A percentile compares a stretch with the other conserved stretches of the same genome.
phyloP scores from a whole-genome alignment of 2,329 filamentous ascomycete species.

The Colletotrichum graminicola region DNA sequence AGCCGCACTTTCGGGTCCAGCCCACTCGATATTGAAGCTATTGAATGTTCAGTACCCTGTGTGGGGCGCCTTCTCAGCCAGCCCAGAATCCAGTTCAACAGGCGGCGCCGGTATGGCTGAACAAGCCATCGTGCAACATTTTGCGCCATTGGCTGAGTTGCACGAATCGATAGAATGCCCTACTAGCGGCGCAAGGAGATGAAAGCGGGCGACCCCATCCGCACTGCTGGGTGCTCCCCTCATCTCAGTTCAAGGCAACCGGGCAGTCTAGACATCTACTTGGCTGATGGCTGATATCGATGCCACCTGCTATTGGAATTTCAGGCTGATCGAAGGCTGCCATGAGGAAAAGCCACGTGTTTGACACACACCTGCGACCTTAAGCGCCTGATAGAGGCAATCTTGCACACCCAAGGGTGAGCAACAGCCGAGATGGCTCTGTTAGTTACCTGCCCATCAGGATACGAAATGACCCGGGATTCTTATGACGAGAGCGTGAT shows the following conservation, averaged over 20 bases:
- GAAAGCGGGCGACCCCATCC: not conserved
- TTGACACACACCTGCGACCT: not conserved
- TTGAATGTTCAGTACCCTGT: constrained; percentile 8
- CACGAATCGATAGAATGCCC: constrained; percentile 13
- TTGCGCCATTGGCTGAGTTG: constrained; percentile 2
- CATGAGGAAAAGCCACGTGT: not conserved
- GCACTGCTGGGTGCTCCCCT: not conserved
- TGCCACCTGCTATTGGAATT: not conserved
- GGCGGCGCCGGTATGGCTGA: constrained; percentile 19
- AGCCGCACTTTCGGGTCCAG: constrained; percentile 9
- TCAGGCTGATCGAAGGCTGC: not conserved
- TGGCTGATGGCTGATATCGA: constrained; percentile 1
- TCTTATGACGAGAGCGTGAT: not conserved
- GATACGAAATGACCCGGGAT: too few species aligned
- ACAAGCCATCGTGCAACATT: constrained; percentile 25
- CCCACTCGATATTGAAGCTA: constrained; percentile 2
- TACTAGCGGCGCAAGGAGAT: constrained; percentile 27
- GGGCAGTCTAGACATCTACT: not conserved
- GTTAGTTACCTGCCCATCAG: not conserved
- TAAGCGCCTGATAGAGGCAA: not conserved
- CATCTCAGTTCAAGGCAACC: constrained; percentile 9
- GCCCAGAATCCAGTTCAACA: constrained; percentile 7
- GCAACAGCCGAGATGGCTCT: not conserved
- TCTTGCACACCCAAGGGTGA: not conserved
- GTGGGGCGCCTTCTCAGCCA: constrained; percentile 18